A percentile compares a stretch with the other conserved stretches of the same genome.
Conservation (phyloP, 306 rosid species). For the Lathyrus aphaca region DNA sequence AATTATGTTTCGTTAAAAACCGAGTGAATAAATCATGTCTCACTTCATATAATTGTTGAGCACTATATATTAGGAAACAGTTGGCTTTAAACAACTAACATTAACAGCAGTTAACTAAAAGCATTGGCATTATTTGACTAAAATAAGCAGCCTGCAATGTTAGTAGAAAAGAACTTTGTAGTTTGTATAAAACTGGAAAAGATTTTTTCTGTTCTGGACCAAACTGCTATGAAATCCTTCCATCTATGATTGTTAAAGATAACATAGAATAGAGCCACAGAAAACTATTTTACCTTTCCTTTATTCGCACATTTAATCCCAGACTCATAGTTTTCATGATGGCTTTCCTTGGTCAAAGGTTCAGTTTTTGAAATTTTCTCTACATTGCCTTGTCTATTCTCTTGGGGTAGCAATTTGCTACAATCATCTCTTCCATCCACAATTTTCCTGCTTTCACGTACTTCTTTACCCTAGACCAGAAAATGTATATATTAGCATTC, state of each 20-base stretch:
- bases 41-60: conserved; percentile 6
- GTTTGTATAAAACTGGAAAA: conserved; percentile 11
- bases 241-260: conserved; percentile 20
- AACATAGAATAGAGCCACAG: conserved; percentile 26
- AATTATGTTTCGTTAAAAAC: conserved; percentile 1
- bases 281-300: conserved; percentile 47
- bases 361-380: conserved; percentile 45
- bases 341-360: conserved; percentile 44
- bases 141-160: conserved; percentile 23
- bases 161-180: conserved; percentile 16
- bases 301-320: conserved; percentile 39
- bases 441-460: conserved; percentile 46
- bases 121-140: conserved; percentile 10
- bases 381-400: conserved; percentile 32
- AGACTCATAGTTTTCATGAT: conserved; percentile 38
- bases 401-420: conserved; percentile 44
- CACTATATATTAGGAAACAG: conserved; percentile 2
- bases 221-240: conserved; percentile 31
- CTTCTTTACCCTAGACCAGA: conserved; percentile 60
- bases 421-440: conserved; percentile 44
- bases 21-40: neutral
- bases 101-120: conserved; percentile 3
- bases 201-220: conserved; percentile 23
- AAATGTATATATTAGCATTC: conserved; percentile 37
- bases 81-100: neutral